These are phyloP conservation scores for Saccharomycopsis javanensis DNA, from an alignment of 805 yeast genomes.

Conservation along the genomic window DNA sequence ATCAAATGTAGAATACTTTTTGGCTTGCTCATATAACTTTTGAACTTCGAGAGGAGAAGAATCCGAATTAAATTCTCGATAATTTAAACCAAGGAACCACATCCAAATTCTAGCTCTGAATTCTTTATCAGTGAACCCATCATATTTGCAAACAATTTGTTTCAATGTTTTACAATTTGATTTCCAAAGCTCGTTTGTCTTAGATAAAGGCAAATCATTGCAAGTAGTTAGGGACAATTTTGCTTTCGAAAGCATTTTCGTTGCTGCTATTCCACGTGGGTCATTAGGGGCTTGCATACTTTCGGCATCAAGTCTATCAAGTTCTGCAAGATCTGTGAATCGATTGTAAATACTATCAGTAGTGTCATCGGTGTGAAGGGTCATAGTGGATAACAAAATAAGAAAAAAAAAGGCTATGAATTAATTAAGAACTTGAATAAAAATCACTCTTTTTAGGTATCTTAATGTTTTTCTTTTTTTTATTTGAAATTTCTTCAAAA, in stretches of 20 bases:
- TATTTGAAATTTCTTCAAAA: no score
- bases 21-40: neutral
- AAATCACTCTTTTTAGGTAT: no score
- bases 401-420: no score
- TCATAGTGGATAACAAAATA: neutral
- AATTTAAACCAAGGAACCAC: constrained; percentile 25
- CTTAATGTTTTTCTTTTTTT: no score
- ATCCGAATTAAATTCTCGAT: neutral
- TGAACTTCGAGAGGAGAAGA: neutral
- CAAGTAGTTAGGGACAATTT: neutral
- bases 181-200: neutral
- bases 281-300: neutral
- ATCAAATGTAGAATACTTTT: neutral
- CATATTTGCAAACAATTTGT: neutral
- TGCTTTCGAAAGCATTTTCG: neutral
- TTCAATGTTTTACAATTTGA: neutral
- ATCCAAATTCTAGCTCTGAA: constrained; percentile 45
- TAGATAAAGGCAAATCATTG: neutral
- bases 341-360: neutral
- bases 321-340: neutral
- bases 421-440: no score
- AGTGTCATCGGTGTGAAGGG: neutral
- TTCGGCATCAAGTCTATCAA: neutral
- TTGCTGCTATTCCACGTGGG: neutral
- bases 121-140: constrained; percentile 17